Conservation (phyloP, 129 eudicot genomes). For the Flaveria sonorensis region DNA sequence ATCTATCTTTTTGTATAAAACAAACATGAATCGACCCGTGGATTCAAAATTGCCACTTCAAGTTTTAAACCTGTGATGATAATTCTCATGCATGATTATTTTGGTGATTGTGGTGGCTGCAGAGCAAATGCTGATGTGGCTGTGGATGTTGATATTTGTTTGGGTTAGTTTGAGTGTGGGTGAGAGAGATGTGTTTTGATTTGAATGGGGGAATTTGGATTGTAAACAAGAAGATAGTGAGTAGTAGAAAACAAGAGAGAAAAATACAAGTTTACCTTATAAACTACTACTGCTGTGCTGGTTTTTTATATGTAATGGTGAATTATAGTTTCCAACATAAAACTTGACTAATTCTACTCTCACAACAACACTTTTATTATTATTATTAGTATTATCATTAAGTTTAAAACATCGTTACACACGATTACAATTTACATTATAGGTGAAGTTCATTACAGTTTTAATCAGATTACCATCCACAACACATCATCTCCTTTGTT, state of each 20-base stretch:
- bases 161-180: constrained; percentile 24
- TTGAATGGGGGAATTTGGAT: constrained; percentile 29
- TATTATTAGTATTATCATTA: background rate
- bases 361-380: constrained; percentile 10
- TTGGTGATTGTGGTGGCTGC: constrained; percentile 20
- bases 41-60: background rate
- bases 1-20: background rate
- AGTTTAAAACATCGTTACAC: background rate
- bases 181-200: constrained; percentile 19
- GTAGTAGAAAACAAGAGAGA: constrained; percentile 13
- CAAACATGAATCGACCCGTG: background rate
- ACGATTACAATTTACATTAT: background rate
- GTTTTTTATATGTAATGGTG: constrained; percentile 32
- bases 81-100: background rate
- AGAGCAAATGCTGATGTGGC: constrained; percentile 15
- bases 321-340: constrained; percentile 24
- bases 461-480: background rate
- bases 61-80: background rate
- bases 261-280: constrained; percentile 16
- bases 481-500: too few species aligned
- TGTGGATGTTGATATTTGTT: constrained; percentile 16
- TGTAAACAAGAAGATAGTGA: constrained; percentile 27
- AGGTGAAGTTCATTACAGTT: background rate
- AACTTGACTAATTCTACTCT: constrained; percentile 17
- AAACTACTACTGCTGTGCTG: constrained; percentile 5